Evolutionary conservation across 2,329 filamentous ascomycete genomes (phyloP).

Genomic region (Alternaria atra): DNA sequence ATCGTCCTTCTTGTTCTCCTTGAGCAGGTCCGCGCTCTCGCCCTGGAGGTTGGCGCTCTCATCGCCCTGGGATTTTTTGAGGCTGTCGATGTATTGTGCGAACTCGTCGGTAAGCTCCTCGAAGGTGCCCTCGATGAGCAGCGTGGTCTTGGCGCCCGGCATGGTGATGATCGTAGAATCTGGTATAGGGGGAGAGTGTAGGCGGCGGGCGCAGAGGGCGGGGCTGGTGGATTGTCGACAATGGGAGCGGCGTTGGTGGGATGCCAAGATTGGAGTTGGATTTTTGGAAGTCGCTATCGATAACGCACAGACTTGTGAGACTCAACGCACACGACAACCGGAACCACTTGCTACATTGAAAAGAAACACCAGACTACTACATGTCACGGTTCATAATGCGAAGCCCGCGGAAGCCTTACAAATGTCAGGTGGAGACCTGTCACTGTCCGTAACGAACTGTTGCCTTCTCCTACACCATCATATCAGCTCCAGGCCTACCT

Average conservation of each 20-base stretch:
- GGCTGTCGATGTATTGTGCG: constrained; percentile 88
- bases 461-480: neutral
- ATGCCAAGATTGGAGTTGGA: constrained; percentile 40
- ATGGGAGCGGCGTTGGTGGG: constrained; percentile 36
- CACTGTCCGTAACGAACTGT: neutral
- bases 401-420: neutral
- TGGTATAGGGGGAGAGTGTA: constrained; percentile 33
- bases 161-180: constrained; percentile 53
- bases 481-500: neutral
- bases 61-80: constrained; percentile 70
- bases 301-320: constrained; percentile 15
- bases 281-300: constrained; percentile 36
- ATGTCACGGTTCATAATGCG: neutral
- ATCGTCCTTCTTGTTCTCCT: constrained; percentile 77
- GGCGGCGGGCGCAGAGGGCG: constrained; percentile 24
- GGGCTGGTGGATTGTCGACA: constrained; percentile 37
- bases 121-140: constrained; percentile 88
- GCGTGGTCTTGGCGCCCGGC: constrained; percentile 69
- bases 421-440: neutral
- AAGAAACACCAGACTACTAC: neutral
- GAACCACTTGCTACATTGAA: neutral
- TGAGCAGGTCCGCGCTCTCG: constrained; percentile 75
- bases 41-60: constrained; percentile 63
- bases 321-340: neutral
- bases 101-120: constrained; percentile 94